phyloP scores from a whole-genome alignment of 2,329 filamentous ascomycete species.

The Knoxdaviesia capensis region DNA sequence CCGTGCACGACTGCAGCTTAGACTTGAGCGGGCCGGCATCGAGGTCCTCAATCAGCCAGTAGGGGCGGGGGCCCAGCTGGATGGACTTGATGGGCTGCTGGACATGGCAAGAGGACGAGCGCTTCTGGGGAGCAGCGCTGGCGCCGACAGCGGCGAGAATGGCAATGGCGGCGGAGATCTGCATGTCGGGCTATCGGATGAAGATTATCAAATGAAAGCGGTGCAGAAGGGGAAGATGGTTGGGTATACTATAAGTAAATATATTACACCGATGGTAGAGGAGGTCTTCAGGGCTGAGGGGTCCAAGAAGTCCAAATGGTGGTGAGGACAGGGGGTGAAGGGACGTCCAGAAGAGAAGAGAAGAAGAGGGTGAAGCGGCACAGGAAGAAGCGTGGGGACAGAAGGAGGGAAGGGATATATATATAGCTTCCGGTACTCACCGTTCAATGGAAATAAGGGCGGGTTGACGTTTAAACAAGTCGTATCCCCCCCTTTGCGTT shows the following conservation, averaged over 20 bases:
- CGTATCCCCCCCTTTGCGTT: too few relatives aligned
- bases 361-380: too few relatives aligned
- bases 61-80: conserved; percentile 41
- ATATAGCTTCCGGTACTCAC: too few relatives aligned
- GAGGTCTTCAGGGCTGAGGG: too few relatives aligned
- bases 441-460: too few relatives aligned
- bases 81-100: conserved; percentile 23
- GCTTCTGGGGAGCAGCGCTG: background rate
- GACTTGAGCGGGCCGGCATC: conserved; percentile 36
- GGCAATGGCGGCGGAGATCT: background rate
- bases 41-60: conserved; percentile 44
- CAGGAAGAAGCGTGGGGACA: too few relatives aligned
- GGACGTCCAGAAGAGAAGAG: too few relatives aligned
- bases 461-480: too few relatives aligned
- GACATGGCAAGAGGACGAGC: conserved; percentile 2
- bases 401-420: too few relatives aligned
- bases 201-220: background rate
- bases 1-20: conserved; percentile 36
- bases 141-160: conserved; percentile 1
- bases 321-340: too few relatives aligned
- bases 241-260: background rate
- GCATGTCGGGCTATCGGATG: background rate
- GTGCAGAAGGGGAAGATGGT: background rate
- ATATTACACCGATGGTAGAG: too few relatives aligned
- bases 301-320: too few relatives aligned